These are phyloP conservation scores for Zygosaccharomyces kombuchaensis DNA, from an alignment of 805 yeast species.

Conservation along the genomic window DNA sequence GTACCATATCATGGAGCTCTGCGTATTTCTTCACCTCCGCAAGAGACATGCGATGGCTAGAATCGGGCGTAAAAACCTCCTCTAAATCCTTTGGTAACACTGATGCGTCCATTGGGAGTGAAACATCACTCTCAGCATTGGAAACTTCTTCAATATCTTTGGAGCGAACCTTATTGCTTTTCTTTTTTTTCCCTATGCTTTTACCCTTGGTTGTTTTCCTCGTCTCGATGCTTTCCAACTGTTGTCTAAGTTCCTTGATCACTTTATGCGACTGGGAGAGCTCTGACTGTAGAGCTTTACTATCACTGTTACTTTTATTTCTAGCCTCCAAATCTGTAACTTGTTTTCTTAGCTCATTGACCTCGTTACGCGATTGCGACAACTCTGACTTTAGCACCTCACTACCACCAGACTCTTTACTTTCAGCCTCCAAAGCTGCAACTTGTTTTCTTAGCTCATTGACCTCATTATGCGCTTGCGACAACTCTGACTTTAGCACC, in stretches of 20 bases:
- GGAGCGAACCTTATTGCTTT: neutral
- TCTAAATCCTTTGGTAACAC: neutral
- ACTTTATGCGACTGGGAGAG: neutral
- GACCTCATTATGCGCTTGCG: constrained; percentile 62
- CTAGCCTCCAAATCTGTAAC: neutral
- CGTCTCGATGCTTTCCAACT: neutral
- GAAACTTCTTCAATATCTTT: neutral
- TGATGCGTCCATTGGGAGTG: constrained; percentile 11
- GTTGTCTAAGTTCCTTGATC: constrained; percentile 1
- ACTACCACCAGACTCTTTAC: neutral
- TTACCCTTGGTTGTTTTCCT: neutral
- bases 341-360: neutral
- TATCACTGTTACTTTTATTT: neutral
- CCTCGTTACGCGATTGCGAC: neutral
- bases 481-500: constrained; percentile 50
- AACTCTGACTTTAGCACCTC: neutral
- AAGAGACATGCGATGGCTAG: constrained; percentile 45
- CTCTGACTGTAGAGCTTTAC: neutral
- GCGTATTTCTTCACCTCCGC: constrained; percentile 34
- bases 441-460: constrained; percentile 48
- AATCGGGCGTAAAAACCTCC: constrained; percentile 38
- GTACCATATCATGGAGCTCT: constrained; percentile 26
- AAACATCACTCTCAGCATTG: constrained; percentile 10
- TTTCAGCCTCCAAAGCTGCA: constrained; percentile 18
- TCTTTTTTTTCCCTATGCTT: neutral